These are phyloP conservation scores for Aureobasidium sp. DNA, from an alignment of 2,329 filamentous ascomycete species.

Conservation along the genomic window DNA sequence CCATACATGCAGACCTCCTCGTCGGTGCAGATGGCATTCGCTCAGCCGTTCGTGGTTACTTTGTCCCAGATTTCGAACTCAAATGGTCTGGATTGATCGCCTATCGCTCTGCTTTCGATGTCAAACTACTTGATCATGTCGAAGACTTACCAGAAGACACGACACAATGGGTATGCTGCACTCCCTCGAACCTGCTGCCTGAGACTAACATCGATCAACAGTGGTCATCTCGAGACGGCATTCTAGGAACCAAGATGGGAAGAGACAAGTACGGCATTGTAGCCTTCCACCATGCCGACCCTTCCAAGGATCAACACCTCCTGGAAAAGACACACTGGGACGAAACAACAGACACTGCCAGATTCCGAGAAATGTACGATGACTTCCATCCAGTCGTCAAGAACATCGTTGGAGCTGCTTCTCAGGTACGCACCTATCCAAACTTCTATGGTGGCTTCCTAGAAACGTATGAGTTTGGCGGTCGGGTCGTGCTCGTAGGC, in stretches of 20 bases:
- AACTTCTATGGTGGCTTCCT: slow-evolving; percentile 30
- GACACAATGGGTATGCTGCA: slow-evolving; percentile 25
- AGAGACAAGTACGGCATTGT: slow-evolving; percentile 29
- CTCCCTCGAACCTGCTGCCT: too few relatives aligned
- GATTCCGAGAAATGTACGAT: background rate
- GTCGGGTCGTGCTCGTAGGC: slow-evolving; percentile 30
- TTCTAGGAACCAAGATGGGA: slow-evolving; percentile 29
- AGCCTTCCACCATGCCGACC: slow-evolving; percentile 14
- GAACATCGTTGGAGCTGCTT: slow-evolving; percentile 28
- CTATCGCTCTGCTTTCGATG: slow-evolving; percentile 32
- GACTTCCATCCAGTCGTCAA: slow-evolving; percentile 25
- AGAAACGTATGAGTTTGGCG: slow-evolving; percentile 27
- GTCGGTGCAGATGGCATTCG: slow-evolving; percentile 34
- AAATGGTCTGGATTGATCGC: slow-evolving; percentile 35
- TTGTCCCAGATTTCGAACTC: slow-evolving; percentile 26
- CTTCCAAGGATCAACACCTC: background rate
- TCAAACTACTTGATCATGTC: slow-evolving; percentile 29
- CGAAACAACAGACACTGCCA: slow-evolving; percentile 18
- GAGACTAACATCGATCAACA: background rate
- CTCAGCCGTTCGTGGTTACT: slow-evolving; percentile 27
- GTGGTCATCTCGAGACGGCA: background rate
- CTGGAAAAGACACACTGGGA: background rate
- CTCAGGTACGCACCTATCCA: slow-evolving; percentile 30
- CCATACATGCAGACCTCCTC: slow-evolving; percentile 27
- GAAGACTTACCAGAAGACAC: slow-evolving; percentile 31